Percentiles rank a stretch among this genome's conserved stretches.
These are phyloP conservation scores for Prinsepia uniflora DNA, from an alignment of 306 rosid genomes.

Conservation along the genomic window DNA sequence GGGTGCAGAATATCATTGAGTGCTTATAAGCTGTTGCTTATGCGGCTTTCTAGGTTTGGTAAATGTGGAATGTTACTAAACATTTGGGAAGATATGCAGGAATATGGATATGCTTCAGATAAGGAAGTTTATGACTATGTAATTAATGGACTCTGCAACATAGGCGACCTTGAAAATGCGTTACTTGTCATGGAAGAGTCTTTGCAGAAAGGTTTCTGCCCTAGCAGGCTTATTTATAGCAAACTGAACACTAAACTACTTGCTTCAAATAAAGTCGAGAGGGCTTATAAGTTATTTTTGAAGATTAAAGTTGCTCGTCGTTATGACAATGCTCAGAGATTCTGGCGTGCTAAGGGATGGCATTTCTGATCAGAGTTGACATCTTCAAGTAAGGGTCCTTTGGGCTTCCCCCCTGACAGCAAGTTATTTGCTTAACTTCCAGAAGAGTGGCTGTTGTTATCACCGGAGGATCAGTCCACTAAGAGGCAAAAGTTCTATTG, in stretches of 20 bases:
- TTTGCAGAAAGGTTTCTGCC: conserved; percentile 65
- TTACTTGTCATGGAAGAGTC: conserved; percentile 92
- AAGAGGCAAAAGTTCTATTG: too few species aligned
- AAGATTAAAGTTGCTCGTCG: conserved; percentile 68
- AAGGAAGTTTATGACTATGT: conserved; percentile 69
- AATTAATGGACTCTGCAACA: conserved; percentile 66
- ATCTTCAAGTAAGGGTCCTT: neutral
- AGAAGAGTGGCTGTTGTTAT: neutral
- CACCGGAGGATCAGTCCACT: too few species aligned
- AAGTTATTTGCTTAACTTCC: neutral
- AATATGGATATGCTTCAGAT: conserved; percentile 65
- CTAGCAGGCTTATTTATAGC: conserved; percentile 69
- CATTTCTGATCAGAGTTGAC: conserved; percentile 65
- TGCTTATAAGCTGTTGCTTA: conserved; percentile 73
- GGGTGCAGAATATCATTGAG: conserved; percentile 58
- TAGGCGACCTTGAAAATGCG: conserved; percentile 83
- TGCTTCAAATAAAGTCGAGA: conserved; percentile 52
- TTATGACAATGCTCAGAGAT: conserved; percentile 49
- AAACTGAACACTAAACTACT: conserved; percentile 62
- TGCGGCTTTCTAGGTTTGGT: conserved; percentile 76
- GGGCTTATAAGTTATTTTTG: conserved; percentile 63
- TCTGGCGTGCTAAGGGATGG: conserved; percentile 88
- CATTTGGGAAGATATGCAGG: conserved; percentile 87
- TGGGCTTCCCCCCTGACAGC: neutral
- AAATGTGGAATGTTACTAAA: conserved; percentile 72